Evolutionary conservation across 805 yeast genomes (phyloP).

Genomic region (Kluyveromyces wickerhamii): DNA sequence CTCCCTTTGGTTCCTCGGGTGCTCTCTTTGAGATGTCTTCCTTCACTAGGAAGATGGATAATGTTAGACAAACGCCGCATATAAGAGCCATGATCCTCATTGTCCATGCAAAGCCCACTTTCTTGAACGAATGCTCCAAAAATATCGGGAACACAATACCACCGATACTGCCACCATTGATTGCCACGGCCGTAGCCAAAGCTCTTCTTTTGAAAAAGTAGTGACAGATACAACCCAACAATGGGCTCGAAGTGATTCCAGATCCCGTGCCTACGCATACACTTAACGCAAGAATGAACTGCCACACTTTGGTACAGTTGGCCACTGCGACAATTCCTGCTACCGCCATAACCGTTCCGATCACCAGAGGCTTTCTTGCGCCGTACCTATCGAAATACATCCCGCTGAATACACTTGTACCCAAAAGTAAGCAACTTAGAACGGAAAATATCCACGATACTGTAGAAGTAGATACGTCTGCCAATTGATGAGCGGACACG

Average conservation of each 20-base stretch:
- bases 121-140: constrained; percentile 36
- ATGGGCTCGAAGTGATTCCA: constrained; percentile 45
- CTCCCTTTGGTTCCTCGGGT: neutral
- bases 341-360: constrained; percentile 39
- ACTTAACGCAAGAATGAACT: constrained; percentile 50
- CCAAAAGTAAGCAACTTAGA: constrained; percentile 20
- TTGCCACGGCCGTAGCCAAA: constrained; percentile 51
- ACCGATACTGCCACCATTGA: constrained; percentile 60
- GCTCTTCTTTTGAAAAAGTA: constrained; percentile 55
- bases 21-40: constrained; percentile 25
- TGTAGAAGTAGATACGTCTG: constrained; percentile 36
- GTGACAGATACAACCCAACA: constrained; percentile 49
- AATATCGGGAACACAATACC: constrained; percentile 55
- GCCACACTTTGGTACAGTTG: constrained; percentile 43
- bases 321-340: constrained; percentile 47
- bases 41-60: constrained; percentile 30
- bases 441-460: constrained; percentile 62
- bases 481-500: constrained; percentile 45
- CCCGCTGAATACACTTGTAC: constrained; percentile 33
- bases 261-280: constrained; percentile 47
- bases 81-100: constrained; percentile 41
- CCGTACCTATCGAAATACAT: constrained; percentile 57
- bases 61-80: constrained; percentile 15
- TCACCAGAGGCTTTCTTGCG: constrained; percentile 35
- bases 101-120: constrained; percentile 55